These are phyloP conservation scores for Linum trigynum DNA, from an alignment of 345 rosid genomes.

Conservation along the genomic window DNA sequence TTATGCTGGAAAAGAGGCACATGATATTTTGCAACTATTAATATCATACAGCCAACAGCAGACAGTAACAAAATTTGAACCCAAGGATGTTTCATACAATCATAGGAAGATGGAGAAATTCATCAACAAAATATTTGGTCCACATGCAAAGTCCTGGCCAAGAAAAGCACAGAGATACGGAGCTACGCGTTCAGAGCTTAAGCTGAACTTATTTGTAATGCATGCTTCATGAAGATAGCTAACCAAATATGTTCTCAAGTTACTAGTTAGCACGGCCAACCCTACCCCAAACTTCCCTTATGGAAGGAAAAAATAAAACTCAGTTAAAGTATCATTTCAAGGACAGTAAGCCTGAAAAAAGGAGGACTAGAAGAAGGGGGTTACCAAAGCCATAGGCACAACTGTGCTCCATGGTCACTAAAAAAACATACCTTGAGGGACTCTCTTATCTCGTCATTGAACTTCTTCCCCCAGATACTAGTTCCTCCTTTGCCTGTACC, in stretches of 20 bases:
- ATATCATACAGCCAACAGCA: not conserved
- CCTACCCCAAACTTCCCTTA: too few relatives aligned
- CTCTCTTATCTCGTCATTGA: conserved; percentile 91
- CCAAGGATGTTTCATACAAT: too few relatives aligned
- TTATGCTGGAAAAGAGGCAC: conserved; percentile 50
- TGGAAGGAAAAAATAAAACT: too few relatives aligned
- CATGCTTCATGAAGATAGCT: too few relatives aligned
- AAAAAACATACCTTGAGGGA: conserved; percentile 66
- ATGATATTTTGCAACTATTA: not conserved
- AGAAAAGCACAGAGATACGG: not conserved
- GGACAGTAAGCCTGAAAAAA: too few relatives aligned
- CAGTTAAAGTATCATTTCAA: too few relatives aligned
- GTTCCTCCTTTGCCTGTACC: conserved; percentile 97
- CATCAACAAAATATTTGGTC: not conserved
- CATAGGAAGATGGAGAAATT: too few relatives aligned
- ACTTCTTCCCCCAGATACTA: conserved; percentile 98
- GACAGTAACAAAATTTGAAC: too few relatives aligned
- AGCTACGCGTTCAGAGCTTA: not conserved
- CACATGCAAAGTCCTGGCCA: not conserved
- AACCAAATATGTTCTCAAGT: too few relatives aligned
- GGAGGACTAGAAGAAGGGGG: too few relatives aligned
- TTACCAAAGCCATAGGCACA: too few relatives aligned
- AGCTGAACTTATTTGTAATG: not conserved
- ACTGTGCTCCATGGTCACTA: not conserved
- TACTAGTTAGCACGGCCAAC: too few relatives aligned